Base-by-base conservation (phyloP, 176 grass and related monocot genomes). In the Urochloa ruziziensis region DNA sequence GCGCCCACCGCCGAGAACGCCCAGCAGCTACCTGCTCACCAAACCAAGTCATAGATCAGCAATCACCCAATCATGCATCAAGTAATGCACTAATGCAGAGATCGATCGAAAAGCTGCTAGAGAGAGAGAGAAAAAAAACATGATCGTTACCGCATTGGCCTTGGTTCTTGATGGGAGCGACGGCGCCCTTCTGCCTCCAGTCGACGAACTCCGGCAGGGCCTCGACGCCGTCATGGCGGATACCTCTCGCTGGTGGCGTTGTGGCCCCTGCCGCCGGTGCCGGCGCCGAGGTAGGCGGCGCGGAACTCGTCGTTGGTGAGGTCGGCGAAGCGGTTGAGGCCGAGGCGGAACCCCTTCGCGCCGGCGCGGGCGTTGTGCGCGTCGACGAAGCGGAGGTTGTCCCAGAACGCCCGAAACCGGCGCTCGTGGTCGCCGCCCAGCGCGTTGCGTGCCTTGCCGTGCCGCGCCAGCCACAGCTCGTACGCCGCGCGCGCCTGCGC, bases 331-430 rank as follows among this genome's bases (percentile, higher is more conserved):
- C 54, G 80, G 82, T 97, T 97, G 61, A 89, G 76, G 3, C 94
- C 91, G 35, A 93, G 89, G 42, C 62, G 81, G 86, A 69, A 97
- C 0, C 80, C 73, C 60, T 25, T 65, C n/a, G 75, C n/a, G 19
- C 62, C 71, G 46, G 80, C 79, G 16, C 73, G 89, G 8, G 84
- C 84, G 72, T 98, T 98, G 86, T 93, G 96, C 29, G 87, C 86
- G 37, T 98, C 95, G 34, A 95, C 78, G 85, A 98, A 95, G 6
- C 60, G 19, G 9, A 98, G 82, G 81, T 98, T 98, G 66, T 93
- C 96, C 81, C 88, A 88, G 89, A 98, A 95, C 0, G 87, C 86
- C 1, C 49, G 78, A 74, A 98, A 93, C 3, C 96, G 85, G 58
- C 32, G 59, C 10, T 87, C 94, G 27, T 84, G 32, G 61, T 93